Conservation (phyloP, 148 eudicot genomes). For the Tetragonia tetragonoides region DNA sequence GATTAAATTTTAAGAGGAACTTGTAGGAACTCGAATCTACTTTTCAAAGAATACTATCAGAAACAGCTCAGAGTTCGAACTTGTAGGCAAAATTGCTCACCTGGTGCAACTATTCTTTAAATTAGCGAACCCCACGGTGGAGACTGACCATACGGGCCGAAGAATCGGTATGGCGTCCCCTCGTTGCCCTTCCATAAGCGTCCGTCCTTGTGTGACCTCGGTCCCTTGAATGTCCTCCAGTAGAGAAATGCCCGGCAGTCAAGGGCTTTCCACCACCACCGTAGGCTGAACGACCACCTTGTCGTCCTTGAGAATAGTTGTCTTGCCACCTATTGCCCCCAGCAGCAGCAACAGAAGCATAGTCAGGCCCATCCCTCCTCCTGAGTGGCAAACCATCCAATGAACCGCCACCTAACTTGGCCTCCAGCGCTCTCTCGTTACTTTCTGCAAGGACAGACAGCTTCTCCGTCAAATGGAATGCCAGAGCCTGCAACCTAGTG, state of each 20-base stretch:
- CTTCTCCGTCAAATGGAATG: conserved; percentile 66
- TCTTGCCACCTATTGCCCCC: conserved; percentile 62
- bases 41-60: too few species aligned
- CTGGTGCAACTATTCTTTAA: too few species aligned
- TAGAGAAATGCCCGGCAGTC: conserved; percentile 32
- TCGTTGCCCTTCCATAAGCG: conserved; percentile 29
- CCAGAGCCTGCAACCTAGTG: conserved; percentile 57
- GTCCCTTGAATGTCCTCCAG: conserved; percentile 29
- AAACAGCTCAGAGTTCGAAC: too few species aligned
- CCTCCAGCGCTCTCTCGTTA: conserved; percentile 66
- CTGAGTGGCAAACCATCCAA: conserved; percentile 45
- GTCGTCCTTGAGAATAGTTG: conserved; percentile 45
- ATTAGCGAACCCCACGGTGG: conserved; percentile 39
- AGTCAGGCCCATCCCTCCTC: conserved; percentile 61
- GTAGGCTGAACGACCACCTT: conserved; percentile 39
- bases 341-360: conserved; percentile 42
- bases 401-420: conserved; percentile 42
- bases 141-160: conserved; percentile 62
- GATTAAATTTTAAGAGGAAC: too few species aligned
- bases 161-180: conserved; percentile 41
- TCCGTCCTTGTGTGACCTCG: conserved; percentile 16
- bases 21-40: too few species aligned
- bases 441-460: conserved; percentile 59
- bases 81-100: conserved; percentile 4
- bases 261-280: conserved; percentile 30